Conservation (phyloP, 1,139 yeast species). For the Pichia sp. region DNA sequence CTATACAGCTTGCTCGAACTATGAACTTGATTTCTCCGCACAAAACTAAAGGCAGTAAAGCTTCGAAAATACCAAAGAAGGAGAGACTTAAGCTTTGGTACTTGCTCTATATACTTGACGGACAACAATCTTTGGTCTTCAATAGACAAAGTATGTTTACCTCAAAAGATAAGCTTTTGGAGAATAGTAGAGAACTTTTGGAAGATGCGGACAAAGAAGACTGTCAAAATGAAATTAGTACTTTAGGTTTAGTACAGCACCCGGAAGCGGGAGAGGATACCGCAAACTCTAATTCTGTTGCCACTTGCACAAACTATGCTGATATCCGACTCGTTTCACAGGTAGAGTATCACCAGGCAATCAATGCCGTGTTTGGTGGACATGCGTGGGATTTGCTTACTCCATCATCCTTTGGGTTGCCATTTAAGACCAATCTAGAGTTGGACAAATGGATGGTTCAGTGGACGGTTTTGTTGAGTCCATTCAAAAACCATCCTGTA, state of each 20-base stretch:
- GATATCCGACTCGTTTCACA: slow-evolving; percentile 67
- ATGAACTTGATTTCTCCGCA: slow-evolving; percentile 41
- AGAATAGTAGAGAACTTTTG: slow-evolving; percentile 40
- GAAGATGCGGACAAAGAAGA: slow-evolving; percentile 17
- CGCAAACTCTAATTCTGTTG: not conserved
- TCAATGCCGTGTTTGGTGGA: slow-evolving; percentile 55
- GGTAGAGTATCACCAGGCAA: slow-evolving; percentile 68
- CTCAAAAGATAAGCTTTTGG: slow-evolving; percentile 42
- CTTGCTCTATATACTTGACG: slow-evolving; percentile 62
- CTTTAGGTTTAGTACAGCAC: not conserved
- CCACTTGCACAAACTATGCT: slow-evolving; percentile 32
- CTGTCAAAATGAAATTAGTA: not conserved
- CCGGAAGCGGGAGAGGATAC: not conserved
- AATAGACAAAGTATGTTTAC: slow-evolving; percentile 55
- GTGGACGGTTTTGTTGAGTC: slow-evolving; percentile 68
- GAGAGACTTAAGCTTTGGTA: slow-evolving; percentile 63
- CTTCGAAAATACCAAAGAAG: slow-evolving; percentile 34
- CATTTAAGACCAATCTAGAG: slow-evolving; percentile 63
- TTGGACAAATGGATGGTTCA: slow-evolving; percentile 78
- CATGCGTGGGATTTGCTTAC: slow-evolving; percentile 60
- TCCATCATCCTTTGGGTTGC: slow-evolving; percentile 62
- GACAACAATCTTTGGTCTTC: slow-evolving; percentile 63
- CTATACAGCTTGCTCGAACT: slow-evolving; percentile 59
- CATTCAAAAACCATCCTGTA: slow-evolving; percentile 52
- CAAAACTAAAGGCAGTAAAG: slow-evolving; percentile 3